Conservation (phyloP, 768 basidiomycete genomes). For the Boletellus emodensis region DNA sequence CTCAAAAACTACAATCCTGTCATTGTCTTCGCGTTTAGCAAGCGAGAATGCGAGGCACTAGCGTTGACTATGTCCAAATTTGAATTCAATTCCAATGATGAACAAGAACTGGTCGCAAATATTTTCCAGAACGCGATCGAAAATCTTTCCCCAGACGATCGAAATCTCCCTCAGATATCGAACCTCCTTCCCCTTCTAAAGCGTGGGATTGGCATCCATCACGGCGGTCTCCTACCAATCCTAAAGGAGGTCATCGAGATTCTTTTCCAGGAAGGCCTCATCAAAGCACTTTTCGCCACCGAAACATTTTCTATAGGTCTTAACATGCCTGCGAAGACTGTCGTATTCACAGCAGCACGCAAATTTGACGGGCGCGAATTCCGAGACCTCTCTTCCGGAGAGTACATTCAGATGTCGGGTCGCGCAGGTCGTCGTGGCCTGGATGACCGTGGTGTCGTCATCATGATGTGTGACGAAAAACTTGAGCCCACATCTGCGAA, state of each 20-base stretch:
- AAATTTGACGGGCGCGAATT: constrained; percentile 97
- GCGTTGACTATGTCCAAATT: constrained; percentile 92
- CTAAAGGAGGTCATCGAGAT: constrained; percentile 99
- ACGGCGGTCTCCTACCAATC: constrained; percentile 94
- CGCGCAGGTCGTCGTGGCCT: constrained; percentile 95
- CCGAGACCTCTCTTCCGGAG: constrained; percentile 87
- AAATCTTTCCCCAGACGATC: constrained; percentile 81
- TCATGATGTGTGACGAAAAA: constrained; percentile 99
- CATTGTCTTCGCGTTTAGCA: constrained; percentile 97
- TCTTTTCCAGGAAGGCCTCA: constrained; percentile 94
- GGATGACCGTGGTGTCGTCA: constrained; percentile 98
- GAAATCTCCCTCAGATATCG: constrained; percentile 87
- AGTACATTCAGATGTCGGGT: constrained; percentile 99
- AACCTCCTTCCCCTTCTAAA: constrained; percentile 90
- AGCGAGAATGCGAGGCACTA: constrained; percentile 93
- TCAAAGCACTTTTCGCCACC: constrained; percentile 97
- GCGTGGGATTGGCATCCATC: constrained; percentile 97
- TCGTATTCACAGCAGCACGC: constrained; percentile 92
- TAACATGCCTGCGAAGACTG: constrained; percentile 99
- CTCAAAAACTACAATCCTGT: constrained; percentile 96
- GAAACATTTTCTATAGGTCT: constrained; percentile 98
- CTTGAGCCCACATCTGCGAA: constrained; percentile 90
- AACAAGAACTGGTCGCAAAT: constrained; percentile 78
- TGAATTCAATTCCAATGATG: constrained; percentile 91
- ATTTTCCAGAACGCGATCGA: constrained; percentile 96